Evolutionary conservation across 495 filamentous ascomycete species (phyloP), one percentile per base, ranked within the genome.

Genomic region (Poronia punctata): DNA sequence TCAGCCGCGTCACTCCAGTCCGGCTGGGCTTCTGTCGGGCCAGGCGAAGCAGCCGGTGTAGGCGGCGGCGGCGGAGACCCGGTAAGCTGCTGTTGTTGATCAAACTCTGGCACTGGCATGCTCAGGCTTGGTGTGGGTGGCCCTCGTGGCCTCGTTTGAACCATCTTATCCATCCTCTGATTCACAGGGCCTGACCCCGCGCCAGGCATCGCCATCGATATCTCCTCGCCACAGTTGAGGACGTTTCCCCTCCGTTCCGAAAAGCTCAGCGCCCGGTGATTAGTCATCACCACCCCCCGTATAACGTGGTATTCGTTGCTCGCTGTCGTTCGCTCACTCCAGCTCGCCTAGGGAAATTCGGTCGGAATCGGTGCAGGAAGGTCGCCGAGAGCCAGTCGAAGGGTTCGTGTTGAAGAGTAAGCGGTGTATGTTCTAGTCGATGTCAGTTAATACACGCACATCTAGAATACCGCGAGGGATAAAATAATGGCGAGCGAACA

Each of bases 121-220:
- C 60, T 72, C 70, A 76, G 73, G 48, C 68, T 76, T 19, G 72
- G 72, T 5, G 71, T 78, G 12, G 74, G 74, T 8, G 74, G 74
- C 2, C 72, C 72, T 50, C 71, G 45, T n/a, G 65, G 64, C 27
- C 65, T 52, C 0, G 63, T 46, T 37, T 64, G 71, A 2, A 66
- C 48, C 49, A 74, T 62, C 52, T 75, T 76, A 20, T 68, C 65
- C 49, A 67, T 59, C 43, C 61, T 57, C 25, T 56, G 59, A 45
- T 57, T 54, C 37, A 52, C 29, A 26, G 60, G 43, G 22, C 58
- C 48, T 3, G 55, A 43, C 2, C 49, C 46, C n/a, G 49, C 29
- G 41, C 42, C 55, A 15, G 60, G 56, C n/a, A 66, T 69, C 18
- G 69, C 62, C 28, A 72, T 47, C 11, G 57, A 56, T 41, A 70